Evolutionary conservation across 1,284 basidiomycete species (phyloP).

Genomic region (Cutaneotrichosporon sp.): DNA sequence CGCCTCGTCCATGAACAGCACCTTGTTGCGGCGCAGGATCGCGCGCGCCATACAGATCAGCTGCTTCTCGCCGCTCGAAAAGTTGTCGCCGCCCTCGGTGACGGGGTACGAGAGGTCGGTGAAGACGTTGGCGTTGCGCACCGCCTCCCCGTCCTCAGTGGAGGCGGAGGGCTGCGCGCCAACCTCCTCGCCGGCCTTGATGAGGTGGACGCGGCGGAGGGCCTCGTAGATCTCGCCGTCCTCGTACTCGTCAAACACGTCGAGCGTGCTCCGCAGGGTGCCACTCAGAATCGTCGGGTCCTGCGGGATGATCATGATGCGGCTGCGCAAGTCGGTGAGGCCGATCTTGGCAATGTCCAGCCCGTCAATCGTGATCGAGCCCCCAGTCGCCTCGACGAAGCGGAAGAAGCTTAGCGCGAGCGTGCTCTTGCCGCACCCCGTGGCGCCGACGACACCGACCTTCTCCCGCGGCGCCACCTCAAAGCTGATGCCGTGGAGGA

Average conservation of each 20-base stretch:
- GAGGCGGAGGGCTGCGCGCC: too few relatives aligned
- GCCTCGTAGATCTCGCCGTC: conserved; percentile 85
- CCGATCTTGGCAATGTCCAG: conserved; percentile 79
- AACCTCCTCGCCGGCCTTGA: conserved; percentile 57
- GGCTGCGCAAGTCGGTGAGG: conserved; percentile 75
- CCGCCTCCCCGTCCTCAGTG: too few relatives aligned
- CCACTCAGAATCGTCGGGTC: conserved; percentile 89
- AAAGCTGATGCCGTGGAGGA: conserved; percentile 81
- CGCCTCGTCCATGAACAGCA: conserved; percentile 80
- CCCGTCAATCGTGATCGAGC: conserved; percentile 82
- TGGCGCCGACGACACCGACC: conserved; percentile 84
- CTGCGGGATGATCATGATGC: conserved; percentile 92
- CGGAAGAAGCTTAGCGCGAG: conserved; percentile 93
- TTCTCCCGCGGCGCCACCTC: conserved; percentile 67
- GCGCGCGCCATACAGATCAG: conserved; percentile 81
- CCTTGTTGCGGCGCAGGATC: conserved; percentile 70
- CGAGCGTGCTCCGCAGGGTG: conserved; percentile 80
- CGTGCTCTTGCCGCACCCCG: conserved; percentile 76
- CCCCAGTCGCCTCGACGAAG: conserved; percentile 84
- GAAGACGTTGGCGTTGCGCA: conserved; percentile 80
- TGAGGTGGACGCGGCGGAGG: conserved; percentile 80
- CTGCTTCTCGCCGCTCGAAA: conserved; percentile 85
- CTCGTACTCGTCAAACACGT: conserved; percentile 85
- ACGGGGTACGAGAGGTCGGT: conserved; percentile 79
- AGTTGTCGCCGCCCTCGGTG: conserved; percentile 74